phyloP scores from a whole-genome alignment of 164 flowering plant genomes.

The Piper betle region DNA sequence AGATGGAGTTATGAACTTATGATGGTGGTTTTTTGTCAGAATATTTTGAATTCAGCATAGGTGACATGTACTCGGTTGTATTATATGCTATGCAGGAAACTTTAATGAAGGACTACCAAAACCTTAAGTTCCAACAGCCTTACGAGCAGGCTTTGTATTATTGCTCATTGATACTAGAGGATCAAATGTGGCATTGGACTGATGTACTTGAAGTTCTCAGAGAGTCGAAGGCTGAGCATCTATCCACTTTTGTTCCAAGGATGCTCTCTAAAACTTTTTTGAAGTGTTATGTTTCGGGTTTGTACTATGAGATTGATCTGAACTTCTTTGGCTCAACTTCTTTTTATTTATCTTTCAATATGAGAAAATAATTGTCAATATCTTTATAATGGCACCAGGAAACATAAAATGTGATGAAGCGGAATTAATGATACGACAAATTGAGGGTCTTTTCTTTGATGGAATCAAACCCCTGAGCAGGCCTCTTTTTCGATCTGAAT shows the following conservation, averaged over 20 bases:
- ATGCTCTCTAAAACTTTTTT: conserved; percentile 69
- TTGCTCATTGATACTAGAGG: conserved; percentile 61
- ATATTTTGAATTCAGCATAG: no score
- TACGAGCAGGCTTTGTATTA: conserved; percentile 80
- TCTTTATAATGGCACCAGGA: conserved; percentile 30
- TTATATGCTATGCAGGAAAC: conserved; percentile 39
- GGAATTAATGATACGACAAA: conserved; percentile 47
- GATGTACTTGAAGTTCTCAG: conserved; percentile 72
- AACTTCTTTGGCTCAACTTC: background rate
- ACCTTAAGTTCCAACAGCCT: conserved; percentile 84
- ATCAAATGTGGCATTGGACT: conserved; percentile 71
- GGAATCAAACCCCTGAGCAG: conserved; percentile 42
- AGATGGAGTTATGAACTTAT: no score
- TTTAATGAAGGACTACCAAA: conserved; percentile 61
- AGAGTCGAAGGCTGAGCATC: conserved; percentile 50
- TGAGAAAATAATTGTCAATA: background rate
- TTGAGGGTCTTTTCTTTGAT: conserved; percentile 57
- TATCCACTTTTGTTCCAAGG: conserved; percentile 46
- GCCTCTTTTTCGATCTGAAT: conserved; percentile 69
- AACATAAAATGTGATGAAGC: conserved; percentile 66
- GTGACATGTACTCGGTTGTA: no score
- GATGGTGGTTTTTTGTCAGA: no score
- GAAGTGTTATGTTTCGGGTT: conserved; percentile 84
- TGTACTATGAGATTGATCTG: background rate
- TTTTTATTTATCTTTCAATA: background rate